Base-by-base conservation (phyloP, 2,329 filamentous ascomycete species). In the Pyrenochaeta sp. region DNA sequence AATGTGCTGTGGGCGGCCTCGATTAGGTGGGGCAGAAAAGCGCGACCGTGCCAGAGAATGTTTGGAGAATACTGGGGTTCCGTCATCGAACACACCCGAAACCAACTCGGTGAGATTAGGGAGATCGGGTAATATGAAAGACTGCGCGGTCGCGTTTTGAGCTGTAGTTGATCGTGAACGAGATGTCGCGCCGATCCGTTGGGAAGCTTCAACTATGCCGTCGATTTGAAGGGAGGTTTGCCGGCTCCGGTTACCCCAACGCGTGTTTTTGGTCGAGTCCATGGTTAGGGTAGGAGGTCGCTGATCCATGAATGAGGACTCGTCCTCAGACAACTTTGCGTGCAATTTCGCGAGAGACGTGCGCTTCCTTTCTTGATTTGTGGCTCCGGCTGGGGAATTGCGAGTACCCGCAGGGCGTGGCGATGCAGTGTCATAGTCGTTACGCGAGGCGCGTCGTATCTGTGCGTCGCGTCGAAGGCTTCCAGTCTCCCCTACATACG, bases 61-160 rank as follows among this genome's bases (percentile, higher is more conserved):
- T 17, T 83, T 81, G 9, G 79, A 77, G 68, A 85, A 83, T 11
- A 85, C 78, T 0, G 84, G 84, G 1, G 84, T 85, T 11, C 83
- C 83, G 59, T 85, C 82, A 52, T 83, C 79, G 57, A 83, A 84
- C 0, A 82, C 77, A 47, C 84, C 84, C 18, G 84, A 86, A 10
- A 87, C 81, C 27, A 87, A 77, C 63, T 87, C 85, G 5, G 84
- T 86, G 51, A 87, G 78, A 60, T 87, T 85, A 7, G 83, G 82
- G 39, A 87, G 75, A 57, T 87, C 83, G 2, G 86, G 85, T 3
- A 88, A 77, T 44, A 85, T 78, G 65, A 87, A 87, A 0, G 86
- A 88, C 54, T 85, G 83, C 33, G 80, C 78, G 15, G 84, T 86
- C 55, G 77, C 76, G 54, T 78, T 84, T 30, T 73, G 67, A 42